phyloP scores from a whole-genome alignment of 2,329 filamentous ascomycete genomes.

The Capronia americana region DNA sequence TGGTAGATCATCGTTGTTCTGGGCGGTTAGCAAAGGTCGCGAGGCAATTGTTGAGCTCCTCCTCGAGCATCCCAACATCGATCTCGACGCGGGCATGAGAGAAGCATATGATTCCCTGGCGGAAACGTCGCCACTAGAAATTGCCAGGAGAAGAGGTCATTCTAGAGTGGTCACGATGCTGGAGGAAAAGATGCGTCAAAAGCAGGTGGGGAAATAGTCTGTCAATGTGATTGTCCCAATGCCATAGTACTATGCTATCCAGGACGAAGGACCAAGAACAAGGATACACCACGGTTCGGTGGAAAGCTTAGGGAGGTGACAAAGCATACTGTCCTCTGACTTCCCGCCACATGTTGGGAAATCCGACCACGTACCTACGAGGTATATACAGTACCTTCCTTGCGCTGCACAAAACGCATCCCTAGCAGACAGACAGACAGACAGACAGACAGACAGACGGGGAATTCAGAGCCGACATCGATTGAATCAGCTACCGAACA shows the following conservation, averaged over 20 bases:
- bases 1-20: background rate
- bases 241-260: background rate
- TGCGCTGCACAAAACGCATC: too few relatives aligned
- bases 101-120: background rate
- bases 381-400: too few relatives aligned
- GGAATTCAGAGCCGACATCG: too few relatives aligned
- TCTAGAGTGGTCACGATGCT: background rate
- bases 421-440: too few relatives aligned
- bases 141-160: background rate
- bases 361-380: too few relatives aligned
- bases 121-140: background rate
- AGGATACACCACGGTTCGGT: background rate
- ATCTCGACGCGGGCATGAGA: background rate
- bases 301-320: too few relatives aligned
- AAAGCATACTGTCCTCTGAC: too few relatives aligned
- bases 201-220: background rate
- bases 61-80: constrained; percentile 6
- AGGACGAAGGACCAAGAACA: background rate
- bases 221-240: background rate
- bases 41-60: background rate
- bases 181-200: background rate
- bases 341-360: too few relatives aligned
- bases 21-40: too few relatives aligned
- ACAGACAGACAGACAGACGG: too few relatives aligned
- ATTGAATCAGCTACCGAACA: too few relatives aligned